Conservation (phyloP, 495 filamentous ascomycete species). For the Mytilinidion resinicola region DNA sequence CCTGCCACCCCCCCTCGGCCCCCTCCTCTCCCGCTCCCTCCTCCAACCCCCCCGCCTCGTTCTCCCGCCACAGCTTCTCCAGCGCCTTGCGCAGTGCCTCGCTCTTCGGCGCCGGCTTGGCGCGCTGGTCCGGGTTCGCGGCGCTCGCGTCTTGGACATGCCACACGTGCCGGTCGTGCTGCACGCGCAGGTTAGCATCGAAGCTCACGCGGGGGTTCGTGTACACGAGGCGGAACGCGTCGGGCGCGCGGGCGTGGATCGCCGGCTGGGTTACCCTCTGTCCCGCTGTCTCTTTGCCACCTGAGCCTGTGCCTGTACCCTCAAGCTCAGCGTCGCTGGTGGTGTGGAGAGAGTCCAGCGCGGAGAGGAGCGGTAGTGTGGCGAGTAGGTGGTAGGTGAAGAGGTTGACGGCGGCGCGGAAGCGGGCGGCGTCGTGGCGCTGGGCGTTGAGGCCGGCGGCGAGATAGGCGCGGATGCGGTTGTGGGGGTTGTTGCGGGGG, state of each 20-base stretch:
- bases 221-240: constrained; percentile 31
- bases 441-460: constrained; percentile 54
- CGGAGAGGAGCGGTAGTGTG: constrained; percentile 63
- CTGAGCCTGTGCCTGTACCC: not conserved
- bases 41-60: constrained; percentile 13
- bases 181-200: constrained; percentile 19
- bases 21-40: too few species aligned
- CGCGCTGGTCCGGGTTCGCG: not conserved
- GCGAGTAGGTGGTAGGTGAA: constrained; percentile 50
- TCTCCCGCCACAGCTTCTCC: constrained; percentile 18
- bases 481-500: constrained; percentile 64
- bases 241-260: constrained; percentile 18
- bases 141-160: constrained; percentile 22
- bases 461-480: constrained; percentile 61
- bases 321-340: constrained; percentile 34
- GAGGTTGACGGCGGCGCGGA: constrained; percentile 35
- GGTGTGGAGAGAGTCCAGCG: constrained; percentile 49
- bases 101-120: not conserved
- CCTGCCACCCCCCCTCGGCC: constrained; percentile 22
- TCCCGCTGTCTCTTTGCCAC: too few species aligned
- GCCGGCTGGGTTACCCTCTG: not conserved
- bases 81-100: constrained; percentile 22
- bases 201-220: constrained; percentile 25
- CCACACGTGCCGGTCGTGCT: constrained; percentile 26
- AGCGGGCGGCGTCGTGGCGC: constrained; percentile 2